These are phyloP conservation scores for Wickerhamiella sorbophila DNA, from an alignment of 805 yeast species.

Conservation along the genomic window DNA sequence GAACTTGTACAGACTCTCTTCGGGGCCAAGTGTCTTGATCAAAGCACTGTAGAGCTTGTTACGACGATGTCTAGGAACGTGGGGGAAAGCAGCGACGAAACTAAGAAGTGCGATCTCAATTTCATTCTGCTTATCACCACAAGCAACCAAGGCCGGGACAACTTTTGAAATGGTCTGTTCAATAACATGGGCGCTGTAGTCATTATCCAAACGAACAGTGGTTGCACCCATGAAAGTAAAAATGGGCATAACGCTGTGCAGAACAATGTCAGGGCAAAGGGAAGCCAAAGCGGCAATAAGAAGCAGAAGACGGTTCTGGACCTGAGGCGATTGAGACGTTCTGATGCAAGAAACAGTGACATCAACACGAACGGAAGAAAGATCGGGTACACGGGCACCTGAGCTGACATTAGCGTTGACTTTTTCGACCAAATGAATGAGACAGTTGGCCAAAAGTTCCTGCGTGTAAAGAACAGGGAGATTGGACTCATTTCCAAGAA, in stretches of 20 bases:
- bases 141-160: conserved; percentile 70
- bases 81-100: conserved; percentile 87
- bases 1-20: conserved; percentile 52
- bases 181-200: conserved; percentile 80
- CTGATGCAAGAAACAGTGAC: conserved; percentile 82
- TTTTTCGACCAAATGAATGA: conserved; percentile 51
- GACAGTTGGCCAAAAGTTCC: conserved; percentile 77
- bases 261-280: conserved; percentile 75
- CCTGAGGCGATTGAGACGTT: conserved; percentile 81
- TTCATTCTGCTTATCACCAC: conserved; percentile 40
- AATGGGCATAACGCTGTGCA: conserved; percentile 98
- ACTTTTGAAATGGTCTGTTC: conserved; percentile 83
- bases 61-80: conserved; percentile 93
- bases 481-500: conserved; percentile 81
- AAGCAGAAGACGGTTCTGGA: conserved; percentile 73
- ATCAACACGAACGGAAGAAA: conserved; percentile 69
- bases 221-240: conserved; percentile 99
- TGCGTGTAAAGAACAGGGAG: conserved; percentile 84
- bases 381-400: conserved; percentile 35
- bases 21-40: conserved; percentile 60
- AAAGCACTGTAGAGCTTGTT: conserved; percentile 70
- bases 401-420: conserved; percentile 13
- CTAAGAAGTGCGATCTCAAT: conserved; percentile 74
- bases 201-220: conserved; percentile 92
- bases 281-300: conserved; percentile 81